Conservation (phyloP, 1,284 basidiomycete genomes). For the Anthracocystis walkeri region DNA sequence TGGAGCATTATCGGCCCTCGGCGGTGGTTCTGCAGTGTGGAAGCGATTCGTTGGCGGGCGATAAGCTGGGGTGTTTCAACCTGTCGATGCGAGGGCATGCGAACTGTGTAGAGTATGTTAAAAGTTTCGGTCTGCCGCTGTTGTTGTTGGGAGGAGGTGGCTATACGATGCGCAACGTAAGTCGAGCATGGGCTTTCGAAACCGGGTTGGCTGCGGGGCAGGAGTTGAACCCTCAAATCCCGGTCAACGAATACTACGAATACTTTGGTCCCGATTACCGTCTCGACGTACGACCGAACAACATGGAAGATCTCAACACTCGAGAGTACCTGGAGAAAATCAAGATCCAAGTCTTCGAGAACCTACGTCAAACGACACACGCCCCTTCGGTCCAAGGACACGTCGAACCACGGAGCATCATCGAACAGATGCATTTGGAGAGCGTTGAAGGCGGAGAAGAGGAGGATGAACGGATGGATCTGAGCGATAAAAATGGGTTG, state of each 20-base stretch:
- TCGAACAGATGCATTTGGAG: slow-evolving; percentile 38
- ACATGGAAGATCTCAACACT: slow-evolving; percentile 95
- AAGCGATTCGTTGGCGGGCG: slow-evolving; percentile 96
- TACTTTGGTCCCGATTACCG: slow-evolving; percentile 98
- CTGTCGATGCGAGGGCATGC: slow-evolving; percentile 97
- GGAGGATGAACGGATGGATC: slow-evolving; percentile 44
- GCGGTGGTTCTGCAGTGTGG: slow-evolving; percentile 98
- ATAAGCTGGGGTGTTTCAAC: slow-evolving; percentile 95
- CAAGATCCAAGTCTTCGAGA: slow-evolving; percentile 88
- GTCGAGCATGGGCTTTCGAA: slow-evolving; percentile 96
- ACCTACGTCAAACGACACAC: slow-evolving; percentile 60
- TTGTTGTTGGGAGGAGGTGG: slow-evolving; percentile 95
- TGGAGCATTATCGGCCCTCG: slow-evolving; percentile 94
- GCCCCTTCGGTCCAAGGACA: slow-evolving; percentile 66
- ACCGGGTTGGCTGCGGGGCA: slow-evolving; percentile 96
- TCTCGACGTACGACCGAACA: slow-evolving; percentile 94
- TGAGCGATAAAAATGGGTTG: slow-evolving; percentile 51
- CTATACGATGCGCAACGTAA: slow-evolving; percentile 98
- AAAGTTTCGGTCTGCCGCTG: slow-evolving; percentile 92
- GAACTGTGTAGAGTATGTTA: slow-evolving; percentile 96
- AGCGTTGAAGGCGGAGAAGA: slow-evolving; percentile 49
- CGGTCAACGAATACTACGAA: slow-evolving; percentile 79
- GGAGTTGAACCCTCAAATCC: slow-evolving; percentile 79
- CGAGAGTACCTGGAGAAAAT: slow-evolving; percentile 92
- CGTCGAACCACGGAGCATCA: slow-evolving; percentile 56